These are phyloP conservation scores for Cerrena zonata DNA, from an alignment of 1,284 basidiomycete species.

Conservation along the genomic window DNA sequence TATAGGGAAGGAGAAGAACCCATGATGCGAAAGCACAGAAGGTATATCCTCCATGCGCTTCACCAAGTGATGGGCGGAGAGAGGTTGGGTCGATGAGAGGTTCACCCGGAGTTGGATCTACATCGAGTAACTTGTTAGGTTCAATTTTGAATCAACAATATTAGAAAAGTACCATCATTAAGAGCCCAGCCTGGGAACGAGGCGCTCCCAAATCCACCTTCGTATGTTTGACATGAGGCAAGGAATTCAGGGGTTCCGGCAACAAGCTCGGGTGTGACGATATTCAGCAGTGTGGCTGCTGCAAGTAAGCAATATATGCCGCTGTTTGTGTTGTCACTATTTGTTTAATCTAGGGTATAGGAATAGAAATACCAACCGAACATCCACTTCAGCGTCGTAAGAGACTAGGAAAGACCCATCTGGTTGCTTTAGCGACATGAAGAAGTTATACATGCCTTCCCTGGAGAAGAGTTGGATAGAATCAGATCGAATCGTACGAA, in stretches of 20 bases:
- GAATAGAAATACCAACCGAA: conserved; percentile 51
- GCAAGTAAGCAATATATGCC: conserved; percentile 75
- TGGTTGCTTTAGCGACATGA: conserved; percentile 87
- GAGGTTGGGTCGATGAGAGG: conserved; percentile 29
- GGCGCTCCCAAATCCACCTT: conserved; percentile 89
- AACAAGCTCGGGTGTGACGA: conserved; percentile 85
- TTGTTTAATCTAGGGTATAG: background rate
- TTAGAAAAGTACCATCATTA: conserved; percentile 18
- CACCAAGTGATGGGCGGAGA: conserved; percentile 70
- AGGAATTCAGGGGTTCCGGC: conserved; percentile 59
- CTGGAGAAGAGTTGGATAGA: conserved; percentile 29
- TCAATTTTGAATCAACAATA: background rate
- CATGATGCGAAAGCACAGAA: conserved; percentile 87
- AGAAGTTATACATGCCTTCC: conserved; percentile 78
- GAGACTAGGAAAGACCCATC: conserved; percentile 94
- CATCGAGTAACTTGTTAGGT: conserved; percentile 14
- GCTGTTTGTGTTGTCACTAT: conserved; percentile 29
- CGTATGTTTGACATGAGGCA: conserved; percentile 90
- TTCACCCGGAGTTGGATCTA: conserved; percentile 10
- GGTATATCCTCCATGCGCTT: conserved; percentile 97
- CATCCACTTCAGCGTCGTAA: conserved; percentile 86
- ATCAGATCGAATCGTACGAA: background rate
- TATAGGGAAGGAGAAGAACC: conserved; percentile 65
- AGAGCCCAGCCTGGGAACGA: conserved; percentile 54
- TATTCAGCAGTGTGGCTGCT: conserved; percentile 66